phyloP scores from a whole-genome alignment of 2,329 filamentous ascomycete genomes.

The Podosphaera xanthii region DNA sequence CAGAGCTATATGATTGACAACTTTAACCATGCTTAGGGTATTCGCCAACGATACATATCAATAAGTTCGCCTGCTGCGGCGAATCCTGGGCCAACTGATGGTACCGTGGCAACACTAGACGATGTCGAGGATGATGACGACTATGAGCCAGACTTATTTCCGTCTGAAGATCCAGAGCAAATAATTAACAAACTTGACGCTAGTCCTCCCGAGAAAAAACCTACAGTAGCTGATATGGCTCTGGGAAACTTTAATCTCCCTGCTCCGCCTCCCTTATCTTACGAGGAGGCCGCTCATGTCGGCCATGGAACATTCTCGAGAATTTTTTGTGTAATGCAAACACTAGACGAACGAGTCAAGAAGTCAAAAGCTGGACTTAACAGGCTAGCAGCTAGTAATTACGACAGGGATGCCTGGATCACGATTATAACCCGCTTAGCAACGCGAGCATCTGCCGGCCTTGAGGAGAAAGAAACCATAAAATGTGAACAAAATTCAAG shows the following conservation, averaged over 20 bases:
- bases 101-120: conserved; percentile 35
- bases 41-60: conserved; percentile 25
- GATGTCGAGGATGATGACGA: conserved; percentile 71
- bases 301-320: conserved; percentile 53
- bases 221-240: conserved; percentile 24
- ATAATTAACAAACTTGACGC: conserved; percentile 56
- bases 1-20: neutral
- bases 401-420: conserved; percentile 76
- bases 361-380: conserved; percentile 54
- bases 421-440: conserved; percentile 70
- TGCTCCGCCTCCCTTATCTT: conserved; percentile 48
- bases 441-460: conserved; percentile 49
- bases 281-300: conserved; percentile 47
- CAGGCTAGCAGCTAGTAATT: conserved; percentile 60
- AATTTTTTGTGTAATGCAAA: conserved; percentile 56
- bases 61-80: conserved; percentile 5
- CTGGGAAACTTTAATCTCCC: conserved; percentile 60
- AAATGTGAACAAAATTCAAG: conserved; percentile 22
- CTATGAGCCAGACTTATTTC: conserved; percentile 69
- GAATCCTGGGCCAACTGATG: conserved; percentile 21
- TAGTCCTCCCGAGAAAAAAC: conserved; percentile 32
- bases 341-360: conserved; percentile 43
- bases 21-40: conserved; percentile 18
- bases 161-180: conserved; percentile 52
- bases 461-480: conserved; percentile 32